Evolutionary conservation across 179 eudicot genomes (phyloP), one percentile per base, ranked within the genome.

Genomic region (Gypsophila paniculata): DNA sequence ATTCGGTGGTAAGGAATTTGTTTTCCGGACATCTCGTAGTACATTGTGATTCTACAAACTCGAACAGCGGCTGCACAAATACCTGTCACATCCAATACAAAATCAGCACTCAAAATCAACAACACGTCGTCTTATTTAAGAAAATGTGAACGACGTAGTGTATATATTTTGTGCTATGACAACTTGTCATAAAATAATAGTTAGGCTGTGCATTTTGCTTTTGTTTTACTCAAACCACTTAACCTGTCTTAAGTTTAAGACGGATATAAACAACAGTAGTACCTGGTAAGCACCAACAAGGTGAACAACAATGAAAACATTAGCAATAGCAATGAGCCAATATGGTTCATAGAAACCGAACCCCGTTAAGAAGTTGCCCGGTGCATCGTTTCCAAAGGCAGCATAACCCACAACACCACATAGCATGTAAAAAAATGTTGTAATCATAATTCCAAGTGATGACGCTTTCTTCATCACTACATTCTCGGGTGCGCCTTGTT

Each of bases 281-380:
- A 87, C 92, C 90, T 88, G 92, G 18, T 85, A 89, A 18, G 91
- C 90, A 12, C 90, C 89, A 60, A 84, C 67, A 8, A 89, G 88
- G 71, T 89, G 96, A 68, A 87, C 44, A 9, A 74, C 83, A 14
- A 89, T 86, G 75, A 81, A 84, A 15, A 83, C 3, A 51, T 89
- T 89, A 8, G 87, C 91, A 2, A 83, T 13, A 59, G 85, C 85
- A 44, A 89, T 55, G 29, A 89, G 88, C 95, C 95, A 89, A 69
- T 74, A 89, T 6, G 91, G 91, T 18, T 89, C 89, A 34, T 78
- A 87, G 74, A 85, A 84, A 6, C 96, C 91, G n/a, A 87, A 86
- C 21, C 91, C 96, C 22, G 96, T 86, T 25, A 89, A 77, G 38
- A 86, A 81, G 76, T 89, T 86, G n/a, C 91, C 91, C 0, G 91